Base-by-base conservation (phyloP, 1,284 basidiomycete species). In the Xanthoconium separans region DNA sequence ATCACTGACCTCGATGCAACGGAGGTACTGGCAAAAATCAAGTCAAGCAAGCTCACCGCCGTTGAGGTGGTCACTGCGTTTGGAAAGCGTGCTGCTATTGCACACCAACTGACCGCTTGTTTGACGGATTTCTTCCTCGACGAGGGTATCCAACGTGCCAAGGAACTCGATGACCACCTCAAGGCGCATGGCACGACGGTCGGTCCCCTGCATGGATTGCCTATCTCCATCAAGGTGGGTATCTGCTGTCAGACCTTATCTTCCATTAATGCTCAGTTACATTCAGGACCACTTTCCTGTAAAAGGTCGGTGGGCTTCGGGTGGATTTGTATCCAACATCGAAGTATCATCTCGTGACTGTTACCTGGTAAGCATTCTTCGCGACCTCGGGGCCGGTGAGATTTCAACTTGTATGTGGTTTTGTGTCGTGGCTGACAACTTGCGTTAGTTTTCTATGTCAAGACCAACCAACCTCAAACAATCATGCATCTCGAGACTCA, bases 191-290 rank as follows among this genome's bases (percentile, higher is more conserved):
- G 73, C 2, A 66, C 63, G 52, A 58, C 70, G 5, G 61, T 77
- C 2, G 80, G 80, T 16, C 77, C 79, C 2, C 61, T 82, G 16
- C 79, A 80, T 53, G 81, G 80, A 2, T 60, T 82, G 15, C 79
- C 80, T 0, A 69, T 82, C 39, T 76, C 74, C 12, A 61, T 81
- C 51, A 82, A 82, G 58, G 68, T 64, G 18, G 6, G 47, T 13
- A 6, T 27, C 18, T 20, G 0, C 31, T 22, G 18, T 20, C 4
- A 0, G 9, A n/a, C 6, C 16, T 18, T 24, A 0, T 20, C 30
- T 18, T 22, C 22, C 4, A 1, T 2, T 20, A 1, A 2, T 48
- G 24, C 29, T 44, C 12, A 48, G 36, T 45, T 12, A 5, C 10
- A 22, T 29, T 27, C n/a, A 82, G 71, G 80, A 79, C 53, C 73